Percentiles rank a stretch among this genome's conserved stretches.
Conservation (phyloP, 2,329 filamentous ascomycete genomes). For the Hypoxylon sp. region DNA sequence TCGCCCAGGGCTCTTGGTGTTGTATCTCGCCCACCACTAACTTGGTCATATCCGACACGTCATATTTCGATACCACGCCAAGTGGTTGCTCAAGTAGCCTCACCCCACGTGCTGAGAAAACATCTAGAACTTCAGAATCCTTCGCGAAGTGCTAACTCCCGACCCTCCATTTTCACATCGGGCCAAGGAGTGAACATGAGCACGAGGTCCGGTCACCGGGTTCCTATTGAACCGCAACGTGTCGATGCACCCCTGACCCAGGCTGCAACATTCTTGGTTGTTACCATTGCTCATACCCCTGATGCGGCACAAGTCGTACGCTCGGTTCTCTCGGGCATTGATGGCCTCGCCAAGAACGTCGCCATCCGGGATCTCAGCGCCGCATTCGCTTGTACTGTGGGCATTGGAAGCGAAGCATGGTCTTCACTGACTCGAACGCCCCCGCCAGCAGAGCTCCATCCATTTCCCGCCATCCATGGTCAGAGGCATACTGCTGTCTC, state of each 20-base stretch:
- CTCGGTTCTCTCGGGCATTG: constrained; percentile 59
- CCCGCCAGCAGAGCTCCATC: constrained; percentile 66
- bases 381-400: constrained; percentile 67
- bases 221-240: constrained; percentile 60
- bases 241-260: constrained; percentile 67
- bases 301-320: constrained; percentile 60
- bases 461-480: constrained; percentile 65
- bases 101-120: constrained; percentile 12
- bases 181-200: constrained; percentile 29
- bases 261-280: constrained; percentile 68
- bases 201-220: constrained; percentile 31
- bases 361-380: constrained; percentile 64
- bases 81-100: constrained; percentile 3
- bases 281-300: constrained; percentile 58
- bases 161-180: neutral
- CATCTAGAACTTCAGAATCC: neutral
- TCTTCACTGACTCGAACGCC: constrained; percentile 61
- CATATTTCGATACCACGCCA: constrained; percentile 11
- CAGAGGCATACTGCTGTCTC: constrained; percentile 66
- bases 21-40: neutral
- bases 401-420: constrained; percentile 69
- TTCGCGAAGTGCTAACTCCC: neutral
- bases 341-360: constrained; percentile 67
- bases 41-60: constrained; percentile 4
- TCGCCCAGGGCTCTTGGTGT: constrained; percentile 3